Evolutionary conservation across 164 flowering plant species (phyloP), one percentile per base, ranked within the genome.

Genomic region (Cinnamomum micranthum): DNA sequence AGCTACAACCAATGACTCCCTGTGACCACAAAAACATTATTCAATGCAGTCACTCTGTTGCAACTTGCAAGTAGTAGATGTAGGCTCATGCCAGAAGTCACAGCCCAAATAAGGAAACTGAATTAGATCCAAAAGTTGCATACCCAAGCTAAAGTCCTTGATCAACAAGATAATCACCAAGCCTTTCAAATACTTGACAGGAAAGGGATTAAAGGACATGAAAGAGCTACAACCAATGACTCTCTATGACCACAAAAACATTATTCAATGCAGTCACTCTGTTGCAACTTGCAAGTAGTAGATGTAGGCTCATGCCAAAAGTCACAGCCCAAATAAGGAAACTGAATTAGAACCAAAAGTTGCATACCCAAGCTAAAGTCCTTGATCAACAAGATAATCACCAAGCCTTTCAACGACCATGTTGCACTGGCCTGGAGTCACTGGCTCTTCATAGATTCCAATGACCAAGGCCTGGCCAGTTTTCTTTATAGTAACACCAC

Each of bases 361-460:
- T 41, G 70, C 70, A 67, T 35, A 20, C 73, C 6, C 58, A 55
- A 58, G 5, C 69, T 73, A 73, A n/a, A 73, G 47, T n/a, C 69
- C 58, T 68, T 73, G 75, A 41, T 73, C 75, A 41, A 62, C 1
- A 9, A 73, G 75, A 27, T 64, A 73, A 60, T 73, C 69, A 0
- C 75, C 75, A 73, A 73, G 68, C 69, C 69, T 73, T 58, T 73
- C 75, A 1, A 73, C 75, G 9, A 73, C 52, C 70, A 73, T 64
- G 70, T 73, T 73, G 59, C 75, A 73, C 31, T 73, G 75, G 12
- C 75, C 75, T 27, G 75, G 70, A 28, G 75, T 73, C 70, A 73
- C 11, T 13, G 75, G 75, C 33, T 73, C 75, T 19, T 73, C 70
- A 22, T 73, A 73, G 25, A 73, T 15, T 33, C 75, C 69, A 23